Percentiles rank a stretch among this genome's conserved stretches.
phyloP scores from a whole-genome alignment of 2,329 filamentous ascomycete genomes.

The Dothistroma septosporum region DNA sequence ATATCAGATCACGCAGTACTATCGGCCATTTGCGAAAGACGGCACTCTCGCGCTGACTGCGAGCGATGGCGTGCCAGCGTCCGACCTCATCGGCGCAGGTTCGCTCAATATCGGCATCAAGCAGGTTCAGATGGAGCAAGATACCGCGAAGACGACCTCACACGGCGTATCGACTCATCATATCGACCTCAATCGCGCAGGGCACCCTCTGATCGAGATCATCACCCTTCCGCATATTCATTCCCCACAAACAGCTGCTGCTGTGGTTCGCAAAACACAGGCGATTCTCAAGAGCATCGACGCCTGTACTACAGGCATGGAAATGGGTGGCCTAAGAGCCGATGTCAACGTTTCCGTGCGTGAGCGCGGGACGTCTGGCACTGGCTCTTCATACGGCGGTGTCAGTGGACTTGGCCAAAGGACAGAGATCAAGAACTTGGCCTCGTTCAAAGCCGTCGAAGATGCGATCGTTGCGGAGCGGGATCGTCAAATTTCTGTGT shows the following conservation, averaged over 20 bases:
- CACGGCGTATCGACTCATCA: conserved; percentile 70
- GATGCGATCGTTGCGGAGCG: conserved; percentile 90
- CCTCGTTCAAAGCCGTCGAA: conserved; percentile 90
- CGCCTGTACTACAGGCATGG: conserved; percentile 87
- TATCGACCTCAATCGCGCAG: conserved; percentile 91
- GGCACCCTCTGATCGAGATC: conserved; percentile 87
- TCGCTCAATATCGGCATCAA: conserved; percentile 73
- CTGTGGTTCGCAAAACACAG: conserved; percentile 85
- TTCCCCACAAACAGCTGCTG: conserved; percentile 79
- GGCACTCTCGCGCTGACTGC: conserved; percentile 67
- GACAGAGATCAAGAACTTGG: conserved; percentile 96
- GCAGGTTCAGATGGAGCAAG: conserved; percentile 95
- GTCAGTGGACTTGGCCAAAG: conserved; percentile 69
- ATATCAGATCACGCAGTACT: conserved; percentile 98
- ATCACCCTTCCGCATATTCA: conserved; percentile 89
- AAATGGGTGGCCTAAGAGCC: conserved; percentile 81
- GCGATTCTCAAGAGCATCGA: conserved; percentile 72
- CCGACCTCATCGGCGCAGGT: conserved; percentile 64
- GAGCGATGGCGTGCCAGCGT: conserved; percentile 74
- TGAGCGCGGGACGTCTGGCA: conserved; percentile 43
- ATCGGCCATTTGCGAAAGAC: conserved; percentile 64
- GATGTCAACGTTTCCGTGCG: conserved; percentile 93
- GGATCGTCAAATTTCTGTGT: conserved; percentile 75
- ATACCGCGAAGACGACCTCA: conserved; percentile 89
- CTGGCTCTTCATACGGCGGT: conserved; percentile 51